Evolutionary conservation across 768 basidiomycete genomes (phyloP), one percentile per base, ranked within the genome.

Genomic region (Rhodotorula diobovata): DNA sequence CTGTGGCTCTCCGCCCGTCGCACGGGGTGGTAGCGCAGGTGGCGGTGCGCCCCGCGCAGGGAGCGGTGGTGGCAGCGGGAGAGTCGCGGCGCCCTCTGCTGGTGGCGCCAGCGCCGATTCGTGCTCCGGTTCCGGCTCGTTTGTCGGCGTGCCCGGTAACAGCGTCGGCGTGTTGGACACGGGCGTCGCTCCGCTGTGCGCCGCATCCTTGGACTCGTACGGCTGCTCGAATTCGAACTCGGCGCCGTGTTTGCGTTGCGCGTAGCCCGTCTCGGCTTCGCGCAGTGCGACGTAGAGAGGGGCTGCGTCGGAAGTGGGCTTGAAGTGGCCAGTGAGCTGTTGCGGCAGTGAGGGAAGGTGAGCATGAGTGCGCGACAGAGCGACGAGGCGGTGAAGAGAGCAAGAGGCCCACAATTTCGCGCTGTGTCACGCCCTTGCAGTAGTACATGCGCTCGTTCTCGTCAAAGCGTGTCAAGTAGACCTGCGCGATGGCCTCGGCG

Each of bases 221-320:
- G 46, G 37, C 53, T 71, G 63, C 46, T 41, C 60, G 28, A 50
- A 71, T 61, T 71, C 64, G 60, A 41, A 48, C 39, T 66, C 60
- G n/a, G 32, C 37, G 32, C 70, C 70, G 48, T 66, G 72, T 9
- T 34, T 4, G 4, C 71, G 65, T 45, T 78, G 78, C 0, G 78
- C 78, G 20, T 23, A 28, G 28, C 78, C 78, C 4, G 72, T 65
- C 48, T 75, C 74, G 46, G 78, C 78, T 32, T 74, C 78, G 6
- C 43, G 60, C 8, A 78, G 63, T 0, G 78, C 76, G 4, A 28
- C 34, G 14, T 67, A 61, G 21, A 78, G 71, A 1, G 63, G 32
- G 2, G 46, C 62, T 11, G 74, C 65, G 32, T 71, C 68, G 9
- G 34, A 55, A 0, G 78, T 77, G 1, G 73, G 54, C 4, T 61